A percentile compares a stretch with the other conserved stretches of the same genome.
These are phyloP conservation scores for Angomonas deanei DNA, from an alignment of 208 protist genomes.

Conservation along the genomic window DNA sequence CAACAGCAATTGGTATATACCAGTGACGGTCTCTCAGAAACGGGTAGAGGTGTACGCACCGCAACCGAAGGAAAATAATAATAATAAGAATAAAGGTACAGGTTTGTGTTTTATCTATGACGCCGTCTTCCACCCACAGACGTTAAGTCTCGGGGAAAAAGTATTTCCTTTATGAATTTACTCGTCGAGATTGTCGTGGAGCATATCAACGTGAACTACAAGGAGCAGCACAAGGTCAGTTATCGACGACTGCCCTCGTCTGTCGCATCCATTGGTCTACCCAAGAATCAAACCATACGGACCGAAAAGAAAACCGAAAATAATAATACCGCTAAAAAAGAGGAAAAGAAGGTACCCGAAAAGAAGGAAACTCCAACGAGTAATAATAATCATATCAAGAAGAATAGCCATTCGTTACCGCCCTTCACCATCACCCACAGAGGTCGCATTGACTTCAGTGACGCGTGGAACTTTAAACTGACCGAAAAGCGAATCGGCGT, in stretches of 20 bases:
- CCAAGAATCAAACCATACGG: constrained; percentile 82
- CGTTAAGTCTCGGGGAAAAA: constrained; percentile 67
- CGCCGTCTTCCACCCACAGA: constrained; percentile 82
- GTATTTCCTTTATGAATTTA: constrained; percentile 82
- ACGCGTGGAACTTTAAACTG: constrained; percentile 78
- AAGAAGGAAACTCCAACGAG: not conserved
- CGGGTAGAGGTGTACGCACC: constrained; percentile 46
- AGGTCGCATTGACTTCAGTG: constrained; percentile 65
- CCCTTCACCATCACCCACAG: constrained; percentile 68
- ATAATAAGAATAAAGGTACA: not conserved
- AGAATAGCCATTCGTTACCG: constrained; percentile 21
- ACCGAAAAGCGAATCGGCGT: constrained; percentile 67
- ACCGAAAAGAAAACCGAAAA: constrained; percentile 11
- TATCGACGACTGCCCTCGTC: constrained; percentile 55
- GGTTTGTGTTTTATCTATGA: constrained; percentile 67
- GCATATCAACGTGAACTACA: constrained; percentile 86
- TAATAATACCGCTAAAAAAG: not conserved
- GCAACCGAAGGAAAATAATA: not conserved
- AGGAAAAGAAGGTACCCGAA: constrained; percentile 26
- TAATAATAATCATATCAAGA: not conserved
- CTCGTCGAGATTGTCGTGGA: constrained; percentile 90
- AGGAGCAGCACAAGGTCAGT: constrained; percentile 66
- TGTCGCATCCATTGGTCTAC: constrained; percentile 55
- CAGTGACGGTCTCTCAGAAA: constrained; percentile 72
- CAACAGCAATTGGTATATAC: constrained; percentile 88